Conservation (phyloP, 1,139 yeast species). For the Trichomonascaceae sp. region DNA sequence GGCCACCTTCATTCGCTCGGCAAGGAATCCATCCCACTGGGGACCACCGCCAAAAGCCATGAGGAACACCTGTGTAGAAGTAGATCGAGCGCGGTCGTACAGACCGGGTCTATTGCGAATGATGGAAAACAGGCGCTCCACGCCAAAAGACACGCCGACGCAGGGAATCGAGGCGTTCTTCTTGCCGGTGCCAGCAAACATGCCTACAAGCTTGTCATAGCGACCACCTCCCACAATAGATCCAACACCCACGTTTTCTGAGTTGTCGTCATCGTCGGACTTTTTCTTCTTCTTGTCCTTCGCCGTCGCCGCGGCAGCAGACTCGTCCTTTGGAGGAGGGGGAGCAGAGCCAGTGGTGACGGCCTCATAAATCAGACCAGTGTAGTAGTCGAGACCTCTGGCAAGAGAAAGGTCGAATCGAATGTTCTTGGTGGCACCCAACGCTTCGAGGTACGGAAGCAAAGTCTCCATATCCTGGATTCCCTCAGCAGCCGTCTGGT, state of each 20-base stretch:
- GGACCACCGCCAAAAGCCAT: slow-evolving; percentile 99
- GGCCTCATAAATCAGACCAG: slow-evolving; percentile 92
- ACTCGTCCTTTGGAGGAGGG: slow-evolving; percentile 41
- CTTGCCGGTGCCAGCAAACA: slow-evolving; percentile 71
- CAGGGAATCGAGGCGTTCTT: slow-evolving; percentile 77
- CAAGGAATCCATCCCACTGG: slow-evolving; percentile 83
- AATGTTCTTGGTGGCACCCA: slow-evolving; percentile 47
- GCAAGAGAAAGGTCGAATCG: slow-evolving; percentile 91
- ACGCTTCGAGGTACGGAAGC: slow-evolving; percentile 70
- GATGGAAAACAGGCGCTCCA: slow-evolving; percentile 83
- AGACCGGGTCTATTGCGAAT: slow-evolving; percentile 60
- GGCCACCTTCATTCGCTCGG: slow-evolving; percentile 81
- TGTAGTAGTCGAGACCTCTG: slow-evolving; percentile 93
- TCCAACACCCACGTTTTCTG: slow-evolving; percentile 95
- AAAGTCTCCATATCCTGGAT: slow-evolving; percentile 64
- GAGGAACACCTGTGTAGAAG: slow-evolving; percentile 82
- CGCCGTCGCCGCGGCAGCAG: slow-evolving; percentile 14
- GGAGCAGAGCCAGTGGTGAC: slow-evolving; percentile 94
- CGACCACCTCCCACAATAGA: slow-evolving; percentile 99
- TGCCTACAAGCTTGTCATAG: slow-evolving; percentile 89
- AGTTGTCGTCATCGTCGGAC: slow-evolving; percentile 71
- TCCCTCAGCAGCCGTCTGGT: slow-evolving; percentile 68
- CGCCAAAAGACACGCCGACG: slow-evolving; percentile 94
- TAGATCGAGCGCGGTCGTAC: slow-evolving; percentile 53
- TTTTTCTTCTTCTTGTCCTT: slow-evolving; percentile 27